Base-by-base conservation (phyloP, 1,139 yeast species). In the Suhomyces choctaworum region DNA sequence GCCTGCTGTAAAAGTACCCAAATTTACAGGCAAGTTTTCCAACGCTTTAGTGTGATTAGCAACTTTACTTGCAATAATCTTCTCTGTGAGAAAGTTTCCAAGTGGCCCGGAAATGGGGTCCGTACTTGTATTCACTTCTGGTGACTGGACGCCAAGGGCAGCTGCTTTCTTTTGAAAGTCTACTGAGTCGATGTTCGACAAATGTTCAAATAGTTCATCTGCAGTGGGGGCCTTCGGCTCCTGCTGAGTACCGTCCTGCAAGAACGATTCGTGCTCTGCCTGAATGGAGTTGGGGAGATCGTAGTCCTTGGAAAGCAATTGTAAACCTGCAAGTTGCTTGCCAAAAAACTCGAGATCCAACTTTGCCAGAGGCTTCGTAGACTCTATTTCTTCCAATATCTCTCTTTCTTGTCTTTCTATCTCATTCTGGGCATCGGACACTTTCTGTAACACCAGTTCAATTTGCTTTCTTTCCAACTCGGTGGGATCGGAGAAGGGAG, bases 241-340 rank as follows among this genome's bases (percentile, higher is more conserved):
- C 11, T 13, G 30, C 8, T 19, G 34, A 3, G 27, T 25, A 10
- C 36, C 23, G 24, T 37, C 34, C 22, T 40, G 31, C 20, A 22
- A n/a, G 11, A 22, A 15, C 12, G 29, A 37, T 14, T 41, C 34
- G 25, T 42, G 48, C 9, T 56, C 52, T 27, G 45, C 19, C 48
- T 73, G 65, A 41, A 70, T 51, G 40, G 62, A 41, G 40, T 67
- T 66, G 7, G 97, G 95, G 31, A 94, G 59, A 51, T 86, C 94
- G 46, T 87, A 53, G 55, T 89, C 95, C 46, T 78, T 82, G 2
- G 95, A 76, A 34, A 92, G 64, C 22, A 89, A 58, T 55, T 89
- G 89, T 46, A 87, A 76, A 0, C 94, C 87, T 19, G 80, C 66
- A 17, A 92, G 61, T 58, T 90, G 97, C 34, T 78, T 73, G 37